A percentile compares a stretch with the other conserved stretches of the same genome.
phyloP scores from a whole-genome alignment of 1,284 basidiomycete genomes.

The Filobasidium uniguttulatum region DNA sequence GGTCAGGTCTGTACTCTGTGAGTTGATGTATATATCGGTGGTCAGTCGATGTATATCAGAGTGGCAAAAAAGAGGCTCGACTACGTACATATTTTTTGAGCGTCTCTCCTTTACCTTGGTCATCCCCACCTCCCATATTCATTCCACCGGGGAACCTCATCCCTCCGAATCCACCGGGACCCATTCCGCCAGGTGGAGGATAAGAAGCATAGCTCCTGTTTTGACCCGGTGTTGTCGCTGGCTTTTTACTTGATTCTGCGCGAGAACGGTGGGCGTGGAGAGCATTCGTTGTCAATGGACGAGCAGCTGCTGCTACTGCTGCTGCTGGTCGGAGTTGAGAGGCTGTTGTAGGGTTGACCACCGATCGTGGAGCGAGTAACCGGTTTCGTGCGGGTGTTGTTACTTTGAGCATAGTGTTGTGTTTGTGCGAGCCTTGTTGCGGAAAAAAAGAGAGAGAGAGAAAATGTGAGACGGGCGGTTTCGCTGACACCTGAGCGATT shows the following conservation, averaged over 20 bases:
- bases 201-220: not conserved
- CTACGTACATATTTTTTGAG: conserved; percentile 63
- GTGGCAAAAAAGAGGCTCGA: not conserved
- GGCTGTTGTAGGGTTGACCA: not conserved
- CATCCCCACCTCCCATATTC: conserved; percentile 17
- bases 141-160: conserved; percentile 24
- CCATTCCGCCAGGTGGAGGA: not conserved
- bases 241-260: too few relatives aligned
- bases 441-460: too few relatives aligned
- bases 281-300: not conserved
- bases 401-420: not conserved
- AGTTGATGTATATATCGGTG: not conserved
- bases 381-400: not conserved
- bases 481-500: too few relatives aligned
- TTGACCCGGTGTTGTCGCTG: too few relatives aligned
- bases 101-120: conserved; percentile 56
- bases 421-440: too few relatives aligned
- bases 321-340: not conserved
- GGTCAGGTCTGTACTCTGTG: conserved; percentile 68
- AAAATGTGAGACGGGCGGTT: too few relatives aligned
- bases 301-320: not conserved
- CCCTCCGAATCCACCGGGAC: conserved; percentile 17
- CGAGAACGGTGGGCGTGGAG: too few relatives aligned
- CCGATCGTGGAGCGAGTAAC: not conserved
- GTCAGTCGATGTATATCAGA: not conserved